These are phyloP conservation scores for Termitomyces titanicus DNA, from an alignment of 768 basidiomycete genomes.

Conservation along the genomic window DNA sequence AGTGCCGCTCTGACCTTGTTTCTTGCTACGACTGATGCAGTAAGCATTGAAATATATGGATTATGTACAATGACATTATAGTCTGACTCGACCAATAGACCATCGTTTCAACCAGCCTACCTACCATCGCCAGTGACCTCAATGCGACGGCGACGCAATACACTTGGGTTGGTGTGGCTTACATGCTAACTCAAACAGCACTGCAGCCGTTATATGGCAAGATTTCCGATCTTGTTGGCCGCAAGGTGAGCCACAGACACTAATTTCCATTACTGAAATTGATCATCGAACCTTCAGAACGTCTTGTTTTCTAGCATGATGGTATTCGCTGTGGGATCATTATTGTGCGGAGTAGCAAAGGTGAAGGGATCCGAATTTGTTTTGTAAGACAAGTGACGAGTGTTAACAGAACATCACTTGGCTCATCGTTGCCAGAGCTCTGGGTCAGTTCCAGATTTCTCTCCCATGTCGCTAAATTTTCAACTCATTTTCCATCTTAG, in stretches of 20 bases:
- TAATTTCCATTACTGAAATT: neutral
- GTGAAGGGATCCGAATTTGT: slow-evolving; percentile 32
- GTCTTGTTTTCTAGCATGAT: slow-evolving; percentile 71
- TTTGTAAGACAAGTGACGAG: slow-evolving; percentile 15
- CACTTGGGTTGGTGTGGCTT: slow-evolving; percentile 83
- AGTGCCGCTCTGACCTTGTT: slow-evolving; percentile 81
- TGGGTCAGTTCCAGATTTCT: slow-evolving; percentile 26
- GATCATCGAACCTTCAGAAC: slow-evolving; percentile 36
- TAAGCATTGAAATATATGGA: slow-evolving; percentile 33
- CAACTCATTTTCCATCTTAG: slow-evolving; percentile 23
- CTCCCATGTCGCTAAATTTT: neutral
- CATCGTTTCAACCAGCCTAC: slow-evolving; percentile 81
- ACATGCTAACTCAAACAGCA: slow-evolving; percentile 84
- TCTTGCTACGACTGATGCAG: slow-evolving; percentile 84
- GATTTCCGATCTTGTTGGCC: slow-evolving; percentile 74
- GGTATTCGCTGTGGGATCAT: slow-evolving; percentile 75
- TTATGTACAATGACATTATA: neutral
- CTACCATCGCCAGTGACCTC: slow-evolving; percentile 73
- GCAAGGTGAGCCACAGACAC: slow-evolving; percentile 49
- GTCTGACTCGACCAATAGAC: slow-evolving; percentile 29
- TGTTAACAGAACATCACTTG: slow-evolving; percentile 46
- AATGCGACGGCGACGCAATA: slow-evolving; percentile 68
- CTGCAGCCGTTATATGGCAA: slow-evolving; percentile 81
- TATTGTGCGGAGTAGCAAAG: slow-evolving; percentile 72
- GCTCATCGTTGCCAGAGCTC: slow-evolving; percentile 63